A percentile compares a stretch with the other conserved stretches of the same genome.
Evolutionary conservation across 371 early-diverging fungal genomes (phyloP).

Genomic region (Funneliformis caledonium): DNA sequence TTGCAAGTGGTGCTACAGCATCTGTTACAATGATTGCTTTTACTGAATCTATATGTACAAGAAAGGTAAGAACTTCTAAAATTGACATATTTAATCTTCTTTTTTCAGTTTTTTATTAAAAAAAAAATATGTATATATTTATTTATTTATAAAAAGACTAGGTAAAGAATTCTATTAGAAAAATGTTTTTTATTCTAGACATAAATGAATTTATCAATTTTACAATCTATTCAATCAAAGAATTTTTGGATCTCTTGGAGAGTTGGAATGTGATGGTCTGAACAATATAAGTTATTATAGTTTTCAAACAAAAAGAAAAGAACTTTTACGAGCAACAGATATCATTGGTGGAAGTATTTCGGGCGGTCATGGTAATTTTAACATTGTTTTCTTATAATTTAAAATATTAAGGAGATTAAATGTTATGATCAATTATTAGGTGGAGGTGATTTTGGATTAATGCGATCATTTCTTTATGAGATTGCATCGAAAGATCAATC

Average conservation of each 20-base stretch:
- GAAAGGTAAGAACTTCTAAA: slow-evolving; percentile 15
- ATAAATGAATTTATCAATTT: neutral
- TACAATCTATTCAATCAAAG: neutral
- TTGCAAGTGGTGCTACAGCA: slow-evolving; percentile 33
- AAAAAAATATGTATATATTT: neutral
- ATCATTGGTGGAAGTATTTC: neutral
- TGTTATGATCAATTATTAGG: neutral
- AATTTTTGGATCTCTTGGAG: slow-evolving; percentile 35
- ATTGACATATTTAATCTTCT: neutral
- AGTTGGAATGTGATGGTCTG: slow-evolving; percentile 36
- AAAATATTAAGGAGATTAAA: neutral
- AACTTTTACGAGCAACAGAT: neutral
- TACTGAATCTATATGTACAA: slow-evolving; percentile 27
- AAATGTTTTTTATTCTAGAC: neutral
- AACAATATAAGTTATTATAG: slow-evolving; percentile 16
- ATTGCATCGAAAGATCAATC: neutral
- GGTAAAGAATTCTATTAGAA: neutral
- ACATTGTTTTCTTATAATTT: neutral
- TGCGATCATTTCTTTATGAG: slow-evolving; percentile 22
- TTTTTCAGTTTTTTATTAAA: neutral
- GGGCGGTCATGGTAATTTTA: slow-evolving; percentile 28
- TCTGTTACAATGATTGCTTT: slow-evolving; percentile 36
- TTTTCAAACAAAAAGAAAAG: slow-evolving; percentile 26
- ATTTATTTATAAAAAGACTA: neutral
- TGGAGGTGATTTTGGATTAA: slow-evolving; percentile 33